These are phyloP conservation scores for Leersia perrieri DNA, from an alignment of 176 grass and related monocot species.

Conservation along the genomic window DNA sequence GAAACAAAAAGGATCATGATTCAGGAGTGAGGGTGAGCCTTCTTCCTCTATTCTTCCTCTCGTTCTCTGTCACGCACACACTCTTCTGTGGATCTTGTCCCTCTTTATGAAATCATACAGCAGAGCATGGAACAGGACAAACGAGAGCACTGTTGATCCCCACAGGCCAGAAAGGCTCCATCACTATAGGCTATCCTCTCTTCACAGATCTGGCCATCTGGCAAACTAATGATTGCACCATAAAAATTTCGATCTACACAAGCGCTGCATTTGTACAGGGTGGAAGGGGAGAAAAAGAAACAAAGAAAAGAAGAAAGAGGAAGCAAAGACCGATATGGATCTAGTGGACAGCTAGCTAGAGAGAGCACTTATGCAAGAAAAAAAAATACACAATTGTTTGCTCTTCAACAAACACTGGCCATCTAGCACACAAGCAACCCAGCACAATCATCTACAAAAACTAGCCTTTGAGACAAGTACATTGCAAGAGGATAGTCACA, in stretches of 20 bases:
- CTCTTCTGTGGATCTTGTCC: slow-evolving; percentile 34
- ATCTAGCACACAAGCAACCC: slow-evolving; percentile 40
- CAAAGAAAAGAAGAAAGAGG: background rate
- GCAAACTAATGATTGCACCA: slow-evolving; percentile 55
- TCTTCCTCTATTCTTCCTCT: background rate
- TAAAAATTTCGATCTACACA: slow-evolving; percentile 55
- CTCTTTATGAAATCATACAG: slow-evolving; percentile 40
- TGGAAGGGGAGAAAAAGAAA: slow-evolving; percentile 11
- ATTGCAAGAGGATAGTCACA: slow-evolving; percentile 32
- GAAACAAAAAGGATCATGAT: background rate
- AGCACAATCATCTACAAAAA: slow-evolving; percentile 48
- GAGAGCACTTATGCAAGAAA: slow-evolving; percentile 22
- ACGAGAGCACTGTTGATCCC: slow-evolving; percentile 36
- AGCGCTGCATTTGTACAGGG: slow-evolving; percentile 52
- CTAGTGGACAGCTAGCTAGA: slow-evolving; percentile 39
- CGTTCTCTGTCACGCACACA: background rate
- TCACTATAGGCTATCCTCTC: slow-evolving; percentile 24
- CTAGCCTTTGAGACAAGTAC: slow-evolving; percentile 23
- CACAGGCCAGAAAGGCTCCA: slow-evolving; percentile 32
- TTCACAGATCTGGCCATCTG: slow-evolving; percentile 50
- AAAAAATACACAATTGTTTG: slow-evolving; percentile 35
- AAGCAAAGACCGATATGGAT: slow-evolving; percentile 23
- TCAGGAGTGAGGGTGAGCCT: slow-evolving; percentile 6
- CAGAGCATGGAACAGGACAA: slow-evolving; percentile 44
- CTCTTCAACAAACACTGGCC: slow-evolving; percentile 39